Evolutionary conservation across 768 basidiomycete genomes (phyloP).

Genomic region (Auriscalpium orientale): DNA sequence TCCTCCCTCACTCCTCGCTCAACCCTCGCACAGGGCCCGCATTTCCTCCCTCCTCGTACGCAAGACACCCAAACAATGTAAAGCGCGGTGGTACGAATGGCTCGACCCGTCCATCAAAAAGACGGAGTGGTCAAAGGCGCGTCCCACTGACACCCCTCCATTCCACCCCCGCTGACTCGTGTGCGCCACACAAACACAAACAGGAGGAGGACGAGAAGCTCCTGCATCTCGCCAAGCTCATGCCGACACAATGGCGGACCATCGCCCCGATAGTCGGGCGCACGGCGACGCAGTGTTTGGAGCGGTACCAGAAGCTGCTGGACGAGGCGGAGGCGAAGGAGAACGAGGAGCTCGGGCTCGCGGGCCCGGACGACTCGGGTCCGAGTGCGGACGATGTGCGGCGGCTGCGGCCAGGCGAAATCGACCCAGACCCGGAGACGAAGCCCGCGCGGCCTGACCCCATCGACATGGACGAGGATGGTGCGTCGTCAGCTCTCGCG

Average conservation of each 20-base stretch:
- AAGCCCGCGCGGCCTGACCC: slow-evolving; percentile 98
- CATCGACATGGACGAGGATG: slow-evolving; percentile 99
- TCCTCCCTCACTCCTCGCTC: slow-evolving; percentile 1
- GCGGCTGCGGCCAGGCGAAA: slow-evolving; percentile 87
- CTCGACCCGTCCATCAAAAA: slow-evolving; percentile 99
- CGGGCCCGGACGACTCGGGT: slow-evolving; percentile 74
- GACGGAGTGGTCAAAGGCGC: slow-evolving; percentile 97
- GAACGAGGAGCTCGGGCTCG: slow-evolving; percentile 86
- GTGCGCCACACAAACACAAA: not conserved
- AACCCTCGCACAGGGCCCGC: slow-evolving; percentile 63
- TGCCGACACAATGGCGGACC: slow-evolving; percentile 99
- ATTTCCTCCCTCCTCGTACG: slow-evolving; percentile 96
- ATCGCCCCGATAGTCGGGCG: slow-evolving; percentile 98
- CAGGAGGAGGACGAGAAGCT: slow-evolving; percentile 98
- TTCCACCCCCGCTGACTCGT: not conserved
- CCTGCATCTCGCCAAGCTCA: slow-evolving; percentile 92
- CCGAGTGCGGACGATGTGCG: slow-evolving; percentile 93
- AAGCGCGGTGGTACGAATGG: slow-evolving; percentile 99
- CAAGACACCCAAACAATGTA: slow-evolving; percentile 99
- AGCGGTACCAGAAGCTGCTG: slow-evolving; percentile 94
- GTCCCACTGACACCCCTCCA: slow-evolving; percentile 13
- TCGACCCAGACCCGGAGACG: slow-evolving; percentile 98
- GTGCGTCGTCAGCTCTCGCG: slow-evolving; percentile 31
- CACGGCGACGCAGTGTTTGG: slow-evolving; percentile 95
- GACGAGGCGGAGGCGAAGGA: slow-evolving; percentile 98